Evolutionary conservation across 495 filamentous ascomycete genomes (phyloP), one percentile per base, ranked within the genome.

Genomic region (Hypoxylon intermedium): DNA sequence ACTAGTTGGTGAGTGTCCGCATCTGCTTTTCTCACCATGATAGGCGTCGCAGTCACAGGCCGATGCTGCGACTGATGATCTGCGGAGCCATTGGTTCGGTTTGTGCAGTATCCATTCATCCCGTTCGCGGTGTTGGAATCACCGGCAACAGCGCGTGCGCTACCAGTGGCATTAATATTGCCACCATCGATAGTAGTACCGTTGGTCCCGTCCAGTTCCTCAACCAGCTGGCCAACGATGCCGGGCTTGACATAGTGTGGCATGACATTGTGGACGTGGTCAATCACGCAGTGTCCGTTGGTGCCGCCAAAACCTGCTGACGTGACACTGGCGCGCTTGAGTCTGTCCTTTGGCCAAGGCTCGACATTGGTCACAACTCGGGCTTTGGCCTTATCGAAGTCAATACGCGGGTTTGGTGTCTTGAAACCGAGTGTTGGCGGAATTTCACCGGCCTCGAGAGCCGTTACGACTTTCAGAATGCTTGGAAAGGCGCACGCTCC

Each of bases 391-490:
- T 47, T 30, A 5, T 56, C 33, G 16, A 56, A 48, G 20, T 34
- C 33, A 18, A 77, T 36, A 20, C 71, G 59, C 3, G 73, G 71
- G 36, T 82, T 83, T 1, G 70, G 67, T 21, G 66, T 72, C 21
- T 78, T 60, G 21, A 76, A 73, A 33, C 71, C 67, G 38, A 73
- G 52, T 46, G 40, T 76, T 0, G 79, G 74, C 0, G 73, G 77
- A 26, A 84, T 79, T 12, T 67, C 44, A 2, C 69, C 74, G 75
- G 82, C 46, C 49, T 85, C 77, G 77, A 76, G 33, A 83, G 53
- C 9, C n/a, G n/a, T n/a, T n/a, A 75, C 65, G 0, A 72, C 71
- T 57, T 85, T 85, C 49, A 84, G 76, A 18, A 84, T 47, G 3
- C 59, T 67, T 2, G 75, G 76, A 0, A 84, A 42, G 2, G 80